Evolutionary conservation across 192 early-diverging fungal genomes (phyloP), one percentile per base, ranked within the genome.

Genomic region (Lunasporangiospora selenospora): DNA sequence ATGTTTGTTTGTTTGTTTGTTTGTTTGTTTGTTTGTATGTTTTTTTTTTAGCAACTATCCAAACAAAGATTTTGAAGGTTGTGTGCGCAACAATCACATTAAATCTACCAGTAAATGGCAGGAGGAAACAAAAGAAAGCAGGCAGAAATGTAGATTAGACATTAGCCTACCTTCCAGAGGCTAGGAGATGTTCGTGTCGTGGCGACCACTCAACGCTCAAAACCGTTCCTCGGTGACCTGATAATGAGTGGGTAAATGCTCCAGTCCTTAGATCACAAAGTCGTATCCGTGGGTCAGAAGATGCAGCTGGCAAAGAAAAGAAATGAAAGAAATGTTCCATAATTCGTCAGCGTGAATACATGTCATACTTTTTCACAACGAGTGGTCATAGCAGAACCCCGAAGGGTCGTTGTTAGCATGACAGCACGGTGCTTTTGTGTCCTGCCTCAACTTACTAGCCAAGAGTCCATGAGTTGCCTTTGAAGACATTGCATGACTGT

Each of bases 261-360:
- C 90, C 89, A 30, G 73, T 80, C 13, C 79, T 78, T 41, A 95
- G 55, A 66, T 97, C 95, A 75, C 95, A 94, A 15, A 97, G 78
- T 34, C 92, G 80, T 32, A 97, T 82, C 32, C 81, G 67, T 30
- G 83, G 79, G 23, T 89, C 86, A 33, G 82, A 82, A 3, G 85
- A 83, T 15, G 83, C 91, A 27, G 85, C 92, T 89, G 46, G 30
- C 41, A 54, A 34, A 24, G 29, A 23, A 21, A 24, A 26, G 19
- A 36, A 10, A 37, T 34, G 37, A 49, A 39, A 48, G 19, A 31
- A 48, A 27, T n/a, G n/a, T n/a, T n/a, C n/a, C n/a, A n/a, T n/a
- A n/a, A n/a, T n/a, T n/a, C n/a, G n/a, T n/a, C n/a, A n/a, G n/a
- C n/a, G n/a, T n/a, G n/a, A n/a, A n/a, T n/a, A n/a, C n/a, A n/a